phyloP scores from a whole-genome alignment of 2,329 filamentous ascomycete species.

The Rosellinia necatrix region DNA sequence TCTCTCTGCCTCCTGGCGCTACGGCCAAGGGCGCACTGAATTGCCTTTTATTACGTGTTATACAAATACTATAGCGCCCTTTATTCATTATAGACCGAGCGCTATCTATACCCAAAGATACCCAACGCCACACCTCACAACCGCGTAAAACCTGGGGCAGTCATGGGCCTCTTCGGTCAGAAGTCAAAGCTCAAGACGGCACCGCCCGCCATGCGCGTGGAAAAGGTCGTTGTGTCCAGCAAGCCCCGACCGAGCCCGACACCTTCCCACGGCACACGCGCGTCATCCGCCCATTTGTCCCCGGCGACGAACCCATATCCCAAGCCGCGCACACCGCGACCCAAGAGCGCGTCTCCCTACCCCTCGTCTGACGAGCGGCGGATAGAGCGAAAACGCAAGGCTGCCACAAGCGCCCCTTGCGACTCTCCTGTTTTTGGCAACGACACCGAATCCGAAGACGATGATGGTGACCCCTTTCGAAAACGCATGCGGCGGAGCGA shows the following conservation, averaged over 20 bases:
- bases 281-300: slow-evolving; percentile 33
- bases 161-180: slow-evolving; percentile 49
- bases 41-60: too few relatives aligned
- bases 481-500: slow-evolving; percentile 54
- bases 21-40: too few relatives aligned
- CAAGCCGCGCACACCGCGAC: slow-evolving; percentile 43
- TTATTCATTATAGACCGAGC: not conserved
- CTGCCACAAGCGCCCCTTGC: slow-evolving; percentile 40
- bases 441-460: slow-evolving; percentile 55
- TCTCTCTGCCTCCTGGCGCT: too few relatives aligned
- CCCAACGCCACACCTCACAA: not conserved
- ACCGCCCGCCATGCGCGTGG: slow-evolving; percentile 55
- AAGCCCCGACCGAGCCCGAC: slow-evolving; percentile 35
- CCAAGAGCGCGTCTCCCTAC: slow-evolving; percentile 48
- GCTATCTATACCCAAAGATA: slow-evolving; percentile 6
- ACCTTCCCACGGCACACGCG: slow-evolving; percentile 27
- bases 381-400: slow-evolving; percentile 54
- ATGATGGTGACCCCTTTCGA: slow-evolving; percentile 57
- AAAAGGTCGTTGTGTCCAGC: slow-evolving; percentile 54
- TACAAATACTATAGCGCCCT: slow-evolving; percentile 5
- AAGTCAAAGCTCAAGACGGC: slow-evolving; percentile 57
- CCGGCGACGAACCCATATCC: slow-evolving; percentile 47
- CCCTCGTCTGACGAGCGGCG: slow-evolving; percentile 40
- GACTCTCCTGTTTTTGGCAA: slow-evolving; percentile 55
- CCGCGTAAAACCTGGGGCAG: slow-evolving; percentile 6